These are phyloP conservation scores for Cicer judaicum DNA, from an alignment of 306 rosid genomes.

Conservation along the genomic window DNA sequence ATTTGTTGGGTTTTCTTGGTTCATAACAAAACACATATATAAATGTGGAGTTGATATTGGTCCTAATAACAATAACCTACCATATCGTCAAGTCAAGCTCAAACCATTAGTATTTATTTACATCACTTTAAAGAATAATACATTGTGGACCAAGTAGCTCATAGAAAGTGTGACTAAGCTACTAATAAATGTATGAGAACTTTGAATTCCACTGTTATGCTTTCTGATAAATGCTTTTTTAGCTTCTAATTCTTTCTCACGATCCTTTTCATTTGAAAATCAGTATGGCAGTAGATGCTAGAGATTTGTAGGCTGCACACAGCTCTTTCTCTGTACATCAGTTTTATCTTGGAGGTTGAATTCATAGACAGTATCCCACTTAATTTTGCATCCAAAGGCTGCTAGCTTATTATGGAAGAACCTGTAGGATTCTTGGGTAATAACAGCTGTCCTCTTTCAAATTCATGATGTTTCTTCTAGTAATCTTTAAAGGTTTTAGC, in stretches of 20 bases:
- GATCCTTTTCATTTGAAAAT: not conserved
- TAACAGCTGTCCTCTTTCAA: not conserved
- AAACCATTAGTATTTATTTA: not conserved
- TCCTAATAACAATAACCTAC: conserved; percentile 3
- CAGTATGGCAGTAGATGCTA: conserved; percentile 2
- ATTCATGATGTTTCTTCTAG: not conserved
- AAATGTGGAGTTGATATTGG: not conserved
- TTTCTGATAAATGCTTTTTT: not conserved
- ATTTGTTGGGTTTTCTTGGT: not conserved
- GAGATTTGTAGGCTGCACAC: conserved; percentile 8
- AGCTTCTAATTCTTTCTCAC: conserved; percentile 18
- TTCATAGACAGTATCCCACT: conserved; percentile 4
- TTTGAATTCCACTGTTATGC: not conserved
- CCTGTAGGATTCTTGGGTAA: not conserved
- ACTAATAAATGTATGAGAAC: not conserved
- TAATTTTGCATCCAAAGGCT: not conserved
- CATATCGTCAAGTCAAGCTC: not conserved
- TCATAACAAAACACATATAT: not conserved
- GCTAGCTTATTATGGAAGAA: conserved; percentile 13
- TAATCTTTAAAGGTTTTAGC: not conserved
- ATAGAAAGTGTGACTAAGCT: too few species aligned
- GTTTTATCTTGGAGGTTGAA: not conserved
- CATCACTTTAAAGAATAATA: not conserved
- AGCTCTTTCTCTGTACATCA: not conserved
- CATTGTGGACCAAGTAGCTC: not conserved